A percentile compares a stretch with the other conserved stretches of the same genome.
Conservation (phyloP, 148 eudicot species). For the Camellia lanceoleosa region DNA sequence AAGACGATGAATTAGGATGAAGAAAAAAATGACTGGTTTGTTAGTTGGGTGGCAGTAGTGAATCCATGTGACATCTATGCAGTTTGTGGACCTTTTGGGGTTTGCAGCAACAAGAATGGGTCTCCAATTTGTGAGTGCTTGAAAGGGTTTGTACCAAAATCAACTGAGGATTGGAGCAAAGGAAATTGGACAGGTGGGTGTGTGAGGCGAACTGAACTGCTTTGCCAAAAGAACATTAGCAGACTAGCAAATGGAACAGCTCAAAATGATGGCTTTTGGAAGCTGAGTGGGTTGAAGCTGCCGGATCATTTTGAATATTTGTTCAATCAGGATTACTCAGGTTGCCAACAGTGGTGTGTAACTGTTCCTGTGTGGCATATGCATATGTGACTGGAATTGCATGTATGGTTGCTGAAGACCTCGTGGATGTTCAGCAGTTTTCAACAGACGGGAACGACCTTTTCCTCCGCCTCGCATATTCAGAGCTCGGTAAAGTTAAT, state of each 20-base stretch:
- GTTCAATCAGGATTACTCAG: slow-evolving; percentile 6
- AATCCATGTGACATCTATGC: slow-evolving; percentile 6
- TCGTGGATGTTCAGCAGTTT: too few relatives aligned
- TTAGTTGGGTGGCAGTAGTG: not conserved
- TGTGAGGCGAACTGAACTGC: slow-evolving; percentile 8
- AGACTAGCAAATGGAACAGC: not conserved
- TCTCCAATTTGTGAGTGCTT: too few relatives aligned
- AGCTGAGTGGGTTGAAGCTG: slow-evolving; percentile 25
- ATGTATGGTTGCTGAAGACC: too few relatives aligned
- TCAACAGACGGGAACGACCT: too few relatives aligned
- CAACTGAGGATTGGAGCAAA: too few relatives aligned
- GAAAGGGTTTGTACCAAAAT: too few relatives aligned
- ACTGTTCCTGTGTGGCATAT: slow-evolving; percentile 44
- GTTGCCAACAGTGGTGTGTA: slow-evolving; percentile 26
- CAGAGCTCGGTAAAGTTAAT: slow-evolving; percentile 13
- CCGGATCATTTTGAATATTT: slow-evolving; percentile 25
- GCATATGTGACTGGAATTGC: slow-evolving; percentile 10
- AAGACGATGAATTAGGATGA: not conserved
- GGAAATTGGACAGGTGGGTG: too few relatives aligned
- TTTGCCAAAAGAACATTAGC: slow-evolving; percentile 25
- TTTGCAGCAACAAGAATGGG: slow-evolving; percentile 1
- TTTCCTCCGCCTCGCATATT: slow-evolving; percentile 13
- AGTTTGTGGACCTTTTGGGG: slow-evolving; percentile 17
- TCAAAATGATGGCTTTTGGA: slow-evolving; percentile 39
- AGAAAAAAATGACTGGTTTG: not conserved